Conservation (phyloP, 1,284 basidiomycete genomes). For the Porogramme epimiltina region DNA sequence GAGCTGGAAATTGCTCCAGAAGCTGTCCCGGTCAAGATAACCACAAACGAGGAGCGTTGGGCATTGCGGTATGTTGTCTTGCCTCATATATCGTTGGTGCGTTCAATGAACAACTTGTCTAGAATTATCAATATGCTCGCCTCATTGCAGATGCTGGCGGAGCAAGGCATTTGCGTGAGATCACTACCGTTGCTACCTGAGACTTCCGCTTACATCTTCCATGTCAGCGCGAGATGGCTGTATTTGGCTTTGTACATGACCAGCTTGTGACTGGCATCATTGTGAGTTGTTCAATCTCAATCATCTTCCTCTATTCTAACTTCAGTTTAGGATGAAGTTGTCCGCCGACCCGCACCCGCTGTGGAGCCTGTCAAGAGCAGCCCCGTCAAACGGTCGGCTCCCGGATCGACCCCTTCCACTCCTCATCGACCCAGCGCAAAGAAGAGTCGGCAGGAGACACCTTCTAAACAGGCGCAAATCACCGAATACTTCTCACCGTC, state of each 20-base stretch:
- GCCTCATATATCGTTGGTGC: background rate
- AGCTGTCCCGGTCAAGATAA: slow-evolving; percentile 50
- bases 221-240: slow-evolving; percentile 68
- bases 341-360: slow-evolving; percentile 31
- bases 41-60: slow-evolving; percentile 70
- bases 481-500: slow-evolving; percentile 29
- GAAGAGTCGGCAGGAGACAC: slow-evolving; percentile 19
- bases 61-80: slow-evolving; percentile 54
- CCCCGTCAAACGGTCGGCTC: slow-evolving; percentile 19
- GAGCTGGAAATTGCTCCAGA: slow-evolving; percentile 75
- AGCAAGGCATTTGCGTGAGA: slow-evolving; percentile 50
- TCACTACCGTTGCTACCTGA: background rate
- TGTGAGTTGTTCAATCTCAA: slow-evolving; percentile 36
- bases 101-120: background rate
- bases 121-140: slow-evolving; percentile 70
- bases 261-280: slow-evolving; percentile 66
- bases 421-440: slow-evolving; percentile 29
- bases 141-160: slow-evolving; percentile 49
- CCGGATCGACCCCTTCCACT: slow-evolving; percentile 18
- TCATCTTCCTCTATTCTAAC: background rate
- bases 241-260: slow-evolving; percentile 65
- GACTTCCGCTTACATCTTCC: background rate
- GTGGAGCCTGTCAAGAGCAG: slow-evolving; percentile 5
- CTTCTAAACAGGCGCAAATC: slow-evolving; percentile 23
- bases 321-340: slow-evolving; percentile 50